Base-by-base conservation (phyloP, 176 grass and related monocot species). In the Oryza glaberrima region DNA sequence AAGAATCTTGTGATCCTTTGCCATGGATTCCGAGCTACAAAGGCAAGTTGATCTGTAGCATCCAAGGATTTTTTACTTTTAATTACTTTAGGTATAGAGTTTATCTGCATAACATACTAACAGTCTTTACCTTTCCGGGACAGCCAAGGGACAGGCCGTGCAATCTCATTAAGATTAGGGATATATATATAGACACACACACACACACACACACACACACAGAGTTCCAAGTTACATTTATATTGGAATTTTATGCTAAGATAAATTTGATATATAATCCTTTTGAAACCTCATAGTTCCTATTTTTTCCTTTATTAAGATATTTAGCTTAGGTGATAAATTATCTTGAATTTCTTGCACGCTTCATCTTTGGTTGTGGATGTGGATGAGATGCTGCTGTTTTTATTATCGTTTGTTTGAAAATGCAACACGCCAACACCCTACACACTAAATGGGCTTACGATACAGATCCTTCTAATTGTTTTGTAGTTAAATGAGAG, bases 11-110 rank as follows among this genome's bases (percentile, higher is more conserved):
- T 95, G 69, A 92, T 95, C 46, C 66, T 94, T 70, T 98, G 91
- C 43, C 96, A 98, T 92, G 96, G 96, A 77, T 94, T 98, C 11
- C 85, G 74, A 72, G 93, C 93, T 80, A 88, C 93, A 51, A 98
- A 98, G 96, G 96, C 83, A 82, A 82, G 77, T 87, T 73, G 11
- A 49, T 49, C 3, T 34, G 17, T 67, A n/a, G 45, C 25, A 67
- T 28, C 45, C 16, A 11, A 19, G 47, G 22, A 56, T 56, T 46
- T 46, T 35, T 72, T 16, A 44, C 45, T 73, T 44, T 44, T 19
- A 70, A 3, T 63, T 45, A 40, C 7, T 32, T 44, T 44, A 73
- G 30, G 43, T 20, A 51, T 14, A 6, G 3, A 75, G 3, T 38
- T 65, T n/a, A 72, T 3, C 30, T 41, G 4, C 52, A 19, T 52